A percentile compares a stretch with the other conserved stretches of the same genome.
These are phyloP conservation scores for Eragrostis tef DNA, from an alignment of 202 grass and related monocot species.

Conservation along the genomic window DNA sequence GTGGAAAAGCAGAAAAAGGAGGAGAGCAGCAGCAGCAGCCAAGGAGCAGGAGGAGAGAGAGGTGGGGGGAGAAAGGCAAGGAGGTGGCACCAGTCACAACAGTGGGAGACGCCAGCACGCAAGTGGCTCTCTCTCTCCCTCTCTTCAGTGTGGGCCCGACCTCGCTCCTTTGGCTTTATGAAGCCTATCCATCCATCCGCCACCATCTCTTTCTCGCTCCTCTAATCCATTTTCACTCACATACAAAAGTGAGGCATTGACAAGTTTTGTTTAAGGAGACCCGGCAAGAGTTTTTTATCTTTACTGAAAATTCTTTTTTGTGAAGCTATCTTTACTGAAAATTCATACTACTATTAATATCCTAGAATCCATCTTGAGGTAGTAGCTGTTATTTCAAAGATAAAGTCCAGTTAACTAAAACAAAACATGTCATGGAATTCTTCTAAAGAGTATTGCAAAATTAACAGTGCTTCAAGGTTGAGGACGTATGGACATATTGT, in stretches of 20 bases:
- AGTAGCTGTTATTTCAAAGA: too few relatives aligned
- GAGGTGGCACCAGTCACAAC: constrained; percentile 52
- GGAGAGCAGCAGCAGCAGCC: constrained; percentile 29
- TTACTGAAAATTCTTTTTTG: background rate
- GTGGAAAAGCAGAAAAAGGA: constrained; percentile 45
- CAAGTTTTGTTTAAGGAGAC: background rate
- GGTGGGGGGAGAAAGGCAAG: background rate
- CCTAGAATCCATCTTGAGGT: too few relatives aligned
- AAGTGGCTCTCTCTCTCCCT: constrained; percentile 47
- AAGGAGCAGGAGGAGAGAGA: background rate
- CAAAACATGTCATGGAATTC: too few relatives aligned
- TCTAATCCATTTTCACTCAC: background rate
- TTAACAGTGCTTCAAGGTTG: too few relatives aligned
- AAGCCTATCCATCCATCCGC: background rate
- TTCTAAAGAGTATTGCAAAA: too few relatives aligned
- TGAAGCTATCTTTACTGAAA: too few relatives aligned
- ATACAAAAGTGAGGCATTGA: background rate
- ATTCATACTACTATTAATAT: too few relatives aligned
- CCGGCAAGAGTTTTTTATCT: background rate
- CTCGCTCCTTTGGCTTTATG: background rate
- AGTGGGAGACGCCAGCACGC: constrained; percentile 76
- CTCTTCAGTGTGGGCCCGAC: background rate
- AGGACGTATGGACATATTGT: too few relatives aligned
- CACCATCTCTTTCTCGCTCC: background rate
- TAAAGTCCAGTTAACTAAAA: too few relatives aligned